A percentile compares a stretch with the other conserved stretches of the same genome.
Evolutionary conservation across 2,329 filamentous ascomycete species (phyloP).

Genomic region (Diplocarpon rosae): DNA sequence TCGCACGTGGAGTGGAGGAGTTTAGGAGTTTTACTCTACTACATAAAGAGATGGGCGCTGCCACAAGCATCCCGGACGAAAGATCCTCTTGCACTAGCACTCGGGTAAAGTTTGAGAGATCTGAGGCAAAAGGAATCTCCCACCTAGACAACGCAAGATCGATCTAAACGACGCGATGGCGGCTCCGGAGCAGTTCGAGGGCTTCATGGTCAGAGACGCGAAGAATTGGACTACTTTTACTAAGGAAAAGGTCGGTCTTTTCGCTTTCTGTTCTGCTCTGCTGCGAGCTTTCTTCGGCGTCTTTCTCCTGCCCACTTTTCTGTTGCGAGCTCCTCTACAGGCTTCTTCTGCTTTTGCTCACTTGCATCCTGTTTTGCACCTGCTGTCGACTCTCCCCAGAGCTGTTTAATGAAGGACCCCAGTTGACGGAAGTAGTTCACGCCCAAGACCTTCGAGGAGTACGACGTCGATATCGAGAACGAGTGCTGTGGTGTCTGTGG

Average conservation of each 20-base stretch:
- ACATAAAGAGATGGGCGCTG: too few relatives aligned
- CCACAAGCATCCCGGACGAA: too few relatives aligned
- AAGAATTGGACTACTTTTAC: constrained; percentile 21
- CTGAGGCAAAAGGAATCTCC: neutral
- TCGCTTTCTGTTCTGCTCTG: too few relatives aligned
- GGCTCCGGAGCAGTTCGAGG: constrained; percentile 44
- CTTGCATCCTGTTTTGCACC: too few relatives aligned
- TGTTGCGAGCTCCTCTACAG: too few relatives aligned
- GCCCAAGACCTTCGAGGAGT: constrained; percentile 74
- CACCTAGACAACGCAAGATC: neutral
- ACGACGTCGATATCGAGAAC: constrained; percentile 80
- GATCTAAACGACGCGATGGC: constrained; percentile 17
- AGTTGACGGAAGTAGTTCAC: constrained; percentile 30
- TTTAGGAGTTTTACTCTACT: too few relatives aligned
- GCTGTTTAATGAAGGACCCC: too few relatives aligned
- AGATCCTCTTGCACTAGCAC: too few relatives aligned
- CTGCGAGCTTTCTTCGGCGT: neutral
- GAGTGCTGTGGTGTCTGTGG: constrained; percentile 69
- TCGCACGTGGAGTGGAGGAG: too few relatives aligned
- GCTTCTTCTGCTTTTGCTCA: too few relatives aligned
- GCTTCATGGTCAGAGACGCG: constrained; percentile 40
- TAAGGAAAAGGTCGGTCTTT: constrained; percentile 15
- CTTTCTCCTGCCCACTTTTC: neutral
- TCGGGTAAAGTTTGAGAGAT: too few relatives aligned
- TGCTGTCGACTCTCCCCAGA: too few relatives aligned